Base-by-base conservation (phyloP, 352 stramenopile genomes). In the Phytophthora sp. region DNA sequence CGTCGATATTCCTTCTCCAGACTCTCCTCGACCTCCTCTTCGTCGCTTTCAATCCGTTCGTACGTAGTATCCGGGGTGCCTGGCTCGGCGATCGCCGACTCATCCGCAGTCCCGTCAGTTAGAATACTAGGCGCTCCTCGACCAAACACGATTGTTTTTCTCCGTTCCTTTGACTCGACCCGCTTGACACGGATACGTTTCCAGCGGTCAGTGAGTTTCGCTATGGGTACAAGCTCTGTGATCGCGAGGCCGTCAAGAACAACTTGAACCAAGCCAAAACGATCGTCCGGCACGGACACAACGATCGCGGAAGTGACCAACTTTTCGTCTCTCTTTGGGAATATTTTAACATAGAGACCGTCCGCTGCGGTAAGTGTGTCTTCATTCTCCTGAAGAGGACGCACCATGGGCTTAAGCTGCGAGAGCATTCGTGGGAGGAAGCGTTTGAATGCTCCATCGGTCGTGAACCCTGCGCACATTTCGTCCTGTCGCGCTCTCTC, bases 341-440 rank as follows among this genome's bases (percentile, higher is more conserved):
- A 79, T 11, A 86, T 49, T 26, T 92, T 92, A 30, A 90, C 74
- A 31, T 88, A 90, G 3, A 92, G 64, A 7, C 84, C 84, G 23
- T 84, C 77, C 2, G 69, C 33, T 9, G 71, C 55, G 2, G 64
- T 80, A 20, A 82, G 36, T 16, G 57, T 27, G 12, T 29, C 13
- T 26, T 57, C 12, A n/a, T 7, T 41, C 35, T 33, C 24, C 53
- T 27, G 18, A 35, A 29, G 38, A 45, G 38, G n/a, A 63, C 41
- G 29, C 21, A 31, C 16, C 76, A 93, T 91, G 0, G 72, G 54
- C 30, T 90, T 74, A 3, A 94, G 68, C 21, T 93, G 86, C 16
- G 84, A 92, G 3, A 94, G 72, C 56, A 91, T 82, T 3, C 86
- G 74, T 3, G 82, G 84, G 18, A 94, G 71, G 41, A 94, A 93